phyloP scores from a whole-genome alignment of 1,284 basidiomycete species.

The Hypsizygus ulmarius region DNA sequence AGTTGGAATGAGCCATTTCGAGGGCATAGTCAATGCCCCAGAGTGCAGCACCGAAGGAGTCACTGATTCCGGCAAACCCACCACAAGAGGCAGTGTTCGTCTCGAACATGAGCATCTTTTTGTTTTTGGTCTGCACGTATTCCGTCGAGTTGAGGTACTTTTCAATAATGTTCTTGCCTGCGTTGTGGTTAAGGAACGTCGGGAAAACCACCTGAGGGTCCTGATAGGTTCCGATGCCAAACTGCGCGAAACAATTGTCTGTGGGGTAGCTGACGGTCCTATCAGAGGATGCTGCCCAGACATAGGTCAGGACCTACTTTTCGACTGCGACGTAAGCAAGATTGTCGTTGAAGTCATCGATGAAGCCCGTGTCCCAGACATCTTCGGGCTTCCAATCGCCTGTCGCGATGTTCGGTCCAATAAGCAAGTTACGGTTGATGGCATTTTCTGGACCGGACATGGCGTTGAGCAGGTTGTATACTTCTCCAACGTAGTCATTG shows the following conservation, averaged over 20 bases:
- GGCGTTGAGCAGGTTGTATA: slow-evolving; percentile 38
- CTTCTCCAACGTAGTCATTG: slow-evolving; percentile 46
- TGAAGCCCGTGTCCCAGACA: slow-evolving; percentile 8
- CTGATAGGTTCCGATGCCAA: slow-evolving; percentile 36
- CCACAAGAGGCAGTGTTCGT: slow-evolving; percentile 82
- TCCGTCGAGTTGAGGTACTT: slow-evolving; percentile 50
- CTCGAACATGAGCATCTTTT: slow-evolving; percentile 72
- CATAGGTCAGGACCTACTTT: slow-evolving; percentile 34
- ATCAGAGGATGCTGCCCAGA: neutral
- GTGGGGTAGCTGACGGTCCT: slow-evolving; percentile 45
- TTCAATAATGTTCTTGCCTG: slow-evolving; percentile 42
- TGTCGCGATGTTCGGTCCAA: slow-evolving; percentile 3
- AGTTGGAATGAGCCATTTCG: slow-evolving; percentile 61
- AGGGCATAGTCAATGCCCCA: slow-evolving; percentile 70
- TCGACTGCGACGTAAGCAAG: slow-evolving; percentile 39
- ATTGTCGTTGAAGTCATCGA: neutral
- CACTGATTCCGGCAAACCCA: slow-evolving; percentile 73
- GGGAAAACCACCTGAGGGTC: slow-evolving; percentile 54
- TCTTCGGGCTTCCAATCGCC: slow-evolving; percentile 5
- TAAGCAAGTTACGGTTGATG: slow-evolving; percentile 16
- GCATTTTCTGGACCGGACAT: slow-evolving; percentile 39
- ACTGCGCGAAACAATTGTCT: slow-evolving; percentile 63
- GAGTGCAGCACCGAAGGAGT: slow-evolving; percentile 69
- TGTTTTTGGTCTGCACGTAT: slow-evolving; percentile 44
- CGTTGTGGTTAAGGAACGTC: slow-evolving; percentile 56